These are phyloP conservation scores for Aureobasidium subglaciale DNA, from an alignment of 2,329 filamentous ascomycete genomes.

Conservation along the genomic window DNA sequence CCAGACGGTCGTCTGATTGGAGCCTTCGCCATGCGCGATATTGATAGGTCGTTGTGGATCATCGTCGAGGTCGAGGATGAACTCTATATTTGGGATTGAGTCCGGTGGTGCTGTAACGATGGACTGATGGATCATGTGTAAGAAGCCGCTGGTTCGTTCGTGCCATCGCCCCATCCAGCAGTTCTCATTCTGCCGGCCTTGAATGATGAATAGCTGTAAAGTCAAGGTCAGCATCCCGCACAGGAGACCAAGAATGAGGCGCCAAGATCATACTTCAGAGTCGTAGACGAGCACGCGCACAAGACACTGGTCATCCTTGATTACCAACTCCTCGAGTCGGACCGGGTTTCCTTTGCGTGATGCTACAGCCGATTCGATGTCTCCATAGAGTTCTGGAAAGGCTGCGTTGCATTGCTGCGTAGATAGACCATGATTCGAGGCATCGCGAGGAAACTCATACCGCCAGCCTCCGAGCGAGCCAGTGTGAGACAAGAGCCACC, in stretches of 20 bases:
- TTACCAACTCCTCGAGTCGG: background rate
- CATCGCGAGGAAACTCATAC: conserved; percentile 20
- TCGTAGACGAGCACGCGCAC: conserved; percentile 13
- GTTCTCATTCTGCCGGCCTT: background rate
- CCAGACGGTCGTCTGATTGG: background rate
- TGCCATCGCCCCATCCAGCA: conserved; percentile 8
- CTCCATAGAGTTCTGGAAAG: conserved; percentile 27
- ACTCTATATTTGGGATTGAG: conserved; percentile 43
- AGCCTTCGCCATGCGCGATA: background rate
- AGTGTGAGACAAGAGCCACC: background rate
- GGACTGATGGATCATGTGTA: conserved; percentile 44
- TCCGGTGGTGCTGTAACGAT: conserved; percentile 34
- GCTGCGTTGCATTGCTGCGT: conserved; percentile 25
- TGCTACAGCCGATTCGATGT: conserved; percentile 29
- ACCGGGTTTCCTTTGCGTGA: conserved; percentile 21
- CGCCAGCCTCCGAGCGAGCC: conserved; percentile 4
- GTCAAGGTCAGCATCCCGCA: background rate
- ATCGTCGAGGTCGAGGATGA: conserved; percentile 21
- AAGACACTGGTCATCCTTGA: background rate
- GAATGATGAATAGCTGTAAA: conserved; percentile 14
- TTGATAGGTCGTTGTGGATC: background rate
- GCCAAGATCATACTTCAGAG: background rate
- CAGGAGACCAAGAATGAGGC: background rate
- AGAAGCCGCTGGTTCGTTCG: conserved; percentile 13
- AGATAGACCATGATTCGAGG: conserved; percentile 24